Base-by-base conservation (phyloP, 345 rosid species). In the Salix koriyanagi region DNA sequence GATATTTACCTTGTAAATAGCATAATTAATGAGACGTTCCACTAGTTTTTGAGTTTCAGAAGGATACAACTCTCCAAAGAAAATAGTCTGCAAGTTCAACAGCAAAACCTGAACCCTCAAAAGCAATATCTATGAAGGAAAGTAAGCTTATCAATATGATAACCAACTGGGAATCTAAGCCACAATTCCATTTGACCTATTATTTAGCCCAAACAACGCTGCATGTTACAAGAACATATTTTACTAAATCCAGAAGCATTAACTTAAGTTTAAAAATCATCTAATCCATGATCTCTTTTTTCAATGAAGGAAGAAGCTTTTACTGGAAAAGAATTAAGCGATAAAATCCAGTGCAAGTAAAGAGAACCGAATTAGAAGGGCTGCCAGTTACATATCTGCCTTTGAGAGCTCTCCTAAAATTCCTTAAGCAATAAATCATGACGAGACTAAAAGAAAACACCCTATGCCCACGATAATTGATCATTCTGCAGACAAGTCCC, bases 21-120 rank as follows among this genome's bases (percentile, higher is more conserved):
- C 91, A 89, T 96, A 96, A 81, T 96, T 93, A 79, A 90, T 81
- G 79, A 96, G 92, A n/a, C 95, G 94, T 82, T 93, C 98, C 84
- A 87, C 86, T 81, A 96, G 79, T 83, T 92, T 96, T 73, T 87
- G 87, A 65, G 90, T 85, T 88, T 96, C 99, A 71, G 93, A 84
- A 48, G 91, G 85, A 78, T 92, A 88, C 78, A 96, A 85, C 78
- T 92, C 91, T 41, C 82, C 89, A 79, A 96, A 93, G 85, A 96
- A 96, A 80, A 93, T 69, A 85, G 90, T 89, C 99, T 96, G 97
- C 87, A 86, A 4, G 71, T n/a, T 54, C 19, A 65, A 70, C 68
- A 65, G 37, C 81, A 58, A 61, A 67, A 78, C 75, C 19, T 36
- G 21, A 77, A 71, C 44, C 67, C 77, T 70, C 65, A 77, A 66